Evolutionary conservation across 1,284 basidiomycete species (phyloP).

Genomic region (Inonotus hispidus): DNA sequence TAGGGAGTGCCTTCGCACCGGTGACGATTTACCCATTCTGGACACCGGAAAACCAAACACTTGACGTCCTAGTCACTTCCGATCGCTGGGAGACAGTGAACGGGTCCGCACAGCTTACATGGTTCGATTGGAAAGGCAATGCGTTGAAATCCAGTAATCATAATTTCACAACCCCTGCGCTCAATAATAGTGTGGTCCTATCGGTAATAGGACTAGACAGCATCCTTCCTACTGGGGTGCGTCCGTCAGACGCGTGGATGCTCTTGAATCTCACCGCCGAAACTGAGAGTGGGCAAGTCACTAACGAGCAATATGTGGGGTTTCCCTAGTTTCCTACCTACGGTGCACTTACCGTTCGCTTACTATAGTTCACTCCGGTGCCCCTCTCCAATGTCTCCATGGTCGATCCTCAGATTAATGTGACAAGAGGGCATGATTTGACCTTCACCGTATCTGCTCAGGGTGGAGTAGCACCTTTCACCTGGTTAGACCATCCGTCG

Average conservation of each 20-base stretch:
- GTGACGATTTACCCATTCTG: conserved; percentile 52
- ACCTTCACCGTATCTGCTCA: conserved; percentile 48
- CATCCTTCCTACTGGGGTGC: conserved; percentile 40
- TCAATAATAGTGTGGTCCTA: conserved; percentile 48
- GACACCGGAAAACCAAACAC: conserved; percentile 41
- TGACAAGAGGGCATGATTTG: conserved; percentile 31
- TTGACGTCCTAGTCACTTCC: conserved; percentile 46
- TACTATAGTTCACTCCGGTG: conserved; percentile 44
- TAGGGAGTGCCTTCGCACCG: conserved; percentile 42
- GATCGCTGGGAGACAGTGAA: conserved; percentile 46
- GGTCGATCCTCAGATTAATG: conserved; percentile 41
- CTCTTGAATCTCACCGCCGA: conserved; percentile 45
- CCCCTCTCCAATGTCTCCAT: conserved; percentile 42
- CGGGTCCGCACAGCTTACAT: conserved; percentile 47
- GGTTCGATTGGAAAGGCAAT: conserved; percentile 53
- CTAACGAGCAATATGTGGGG: conserved; percentile 50
- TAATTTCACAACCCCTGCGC: conserved; percentile 39
- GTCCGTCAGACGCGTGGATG: conserved; percentile 44
- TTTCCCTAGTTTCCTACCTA: background rate
- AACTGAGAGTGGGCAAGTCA: conserved; percentile 38
- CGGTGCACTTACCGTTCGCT: background rate
- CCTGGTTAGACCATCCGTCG: conserved; percentile 54
- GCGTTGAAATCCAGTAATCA: conserved; percentile 34
- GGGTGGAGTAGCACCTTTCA: conserved; percentile 51
- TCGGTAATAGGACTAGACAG: conserved; percentile 34